Conservation (phyloP, 257 asterid genomes). For the Solanum arcanum region DNA sequence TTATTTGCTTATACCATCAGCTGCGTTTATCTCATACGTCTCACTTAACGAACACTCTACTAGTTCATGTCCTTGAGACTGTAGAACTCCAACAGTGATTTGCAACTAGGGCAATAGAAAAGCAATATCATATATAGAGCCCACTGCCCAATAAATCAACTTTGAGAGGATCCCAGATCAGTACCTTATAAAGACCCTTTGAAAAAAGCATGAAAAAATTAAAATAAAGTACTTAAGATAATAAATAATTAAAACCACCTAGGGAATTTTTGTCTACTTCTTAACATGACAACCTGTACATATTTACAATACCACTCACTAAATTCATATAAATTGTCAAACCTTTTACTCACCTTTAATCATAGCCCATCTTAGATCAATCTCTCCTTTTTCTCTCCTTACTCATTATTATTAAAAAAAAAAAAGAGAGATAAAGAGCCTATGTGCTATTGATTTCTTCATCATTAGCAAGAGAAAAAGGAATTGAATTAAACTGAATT, state of each 20-base stretch:
- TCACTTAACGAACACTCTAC: not conserved
- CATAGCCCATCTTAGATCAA: not conserved
- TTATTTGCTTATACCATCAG: not conserved
- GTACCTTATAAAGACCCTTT: not conserved
- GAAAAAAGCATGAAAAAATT: not conserved
- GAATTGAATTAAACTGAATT: not conserved
- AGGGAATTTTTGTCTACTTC: conserved; percentile 1
- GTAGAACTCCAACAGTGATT: not conserved
- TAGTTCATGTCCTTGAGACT: not conserved
- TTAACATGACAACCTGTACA: not conserved
- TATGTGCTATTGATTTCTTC: conserved; percentile 1
- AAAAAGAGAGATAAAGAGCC: not conserved
- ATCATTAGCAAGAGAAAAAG: not conserved
- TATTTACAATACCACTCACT: not conserved
- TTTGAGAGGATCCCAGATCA: conserved; percentile 2
- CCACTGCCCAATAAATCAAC: not conserved
- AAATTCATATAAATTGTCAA: not conserved
- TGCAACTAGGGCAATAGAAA: not conserved
- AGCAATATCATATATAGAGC: not conserved
- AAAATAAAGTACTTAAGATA: not conserved
- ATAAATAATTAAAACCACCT: not conserved
- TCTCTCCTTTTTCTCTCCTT: not conserved
- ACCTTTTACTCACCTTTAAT: not conserved
- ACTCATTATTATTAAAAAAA: not conserved
- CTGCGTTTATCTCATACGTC: not conserved